Evolutionary conservation across 1,284 basidiomycete species (phyloP).

Genomic region (Cronartium quercuum): DNA sequence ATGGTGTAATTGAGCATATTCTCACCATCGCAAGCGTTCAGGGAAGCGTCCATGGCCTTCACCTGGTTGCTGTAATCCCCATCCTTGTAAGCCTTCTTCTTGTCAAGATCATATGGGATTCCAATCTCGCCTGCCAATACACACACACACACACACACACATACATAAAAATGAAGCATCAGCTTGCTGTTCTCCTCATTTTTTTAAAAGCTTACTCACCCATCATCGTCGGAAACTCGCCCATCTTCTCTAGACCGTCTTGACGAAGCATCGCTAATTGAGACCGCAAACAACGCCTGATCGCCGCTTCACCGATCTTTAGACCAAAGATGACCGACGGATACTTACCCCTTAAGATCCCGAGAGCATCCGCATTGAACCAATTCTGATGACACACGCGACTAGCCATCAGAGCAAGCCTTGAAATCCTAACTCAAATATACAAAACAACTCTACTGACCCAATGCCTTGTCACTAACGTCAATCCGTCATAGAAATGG

Average conservation of each 20-base stretch:
- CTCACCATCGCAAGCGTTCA: constrained; percentile 79
- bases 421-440: background rate
- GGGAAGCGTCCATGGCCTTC: constrained; percentile 79
- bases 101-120: constrained; percentile 85
- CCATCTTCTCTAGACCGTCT: constrained; percentile 57
- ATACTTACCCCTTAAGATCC: constrained; percentile 80
- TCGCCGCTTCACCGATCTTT: constrained; percentile 68
- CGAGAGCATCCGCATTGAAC: constrained; percentile 70
- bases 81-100: constrained; percentile 61
- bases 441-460: constrained; percentile 1
- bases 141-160: background rate
- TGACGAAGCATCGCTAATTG: constrained; percentile 74
- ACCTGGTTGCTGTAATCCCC: constrained; percentile 70
- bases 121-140: constrained; percentile 64
- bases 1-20: constrained; percentile 77
- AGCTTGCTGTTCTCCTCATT: background rate
- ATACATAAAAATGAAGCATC: too few species aligned
- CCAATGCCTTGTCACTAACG: constrained; percentile 54
- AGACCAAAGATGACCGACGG: constrained; percentile 55
- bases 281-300: constrained; percentile 72
- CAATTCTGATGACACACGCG: constrained; percentile 56
- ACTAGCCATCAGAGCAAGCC: background rate
- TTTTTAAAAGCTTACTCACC: constrained; percentile 51
- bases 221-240: constrained; percentile 80
- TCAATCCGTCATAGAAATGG: constrained; percentile 92